These are phyloP conservation scores for Aspergillus sp. DNA, from an alignment of 2,329 filamentous ascomycete genomes.

Conservation along the genomic window DNA sequence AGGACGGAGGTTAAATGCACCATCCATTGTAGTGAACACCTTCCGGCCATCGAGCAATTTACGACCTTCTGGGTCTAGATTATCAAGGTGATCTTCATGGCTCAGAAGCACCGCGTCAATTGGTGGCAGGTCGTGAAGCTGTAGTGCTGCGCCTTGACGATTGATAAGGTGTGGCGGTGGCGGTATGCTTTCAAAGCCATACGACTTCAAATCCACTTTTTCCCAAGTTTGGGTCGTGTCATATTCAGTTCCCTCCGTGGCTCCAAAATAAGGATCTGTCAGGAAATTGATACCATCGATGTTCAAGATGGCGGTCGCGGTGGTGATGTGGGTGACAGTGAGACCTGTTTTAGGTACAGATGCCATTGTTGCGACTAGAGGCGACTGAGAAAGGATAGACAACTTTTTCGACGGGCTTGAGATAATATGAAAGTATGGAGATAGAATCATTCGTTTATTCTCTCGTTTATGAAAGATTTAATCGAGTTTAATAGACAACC, in stretches of 20 bases:
- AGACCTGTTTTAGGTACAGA: no score
- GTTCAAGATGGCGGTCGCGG: constrained; percentile 44
- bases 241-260: constrained; percentile 14
- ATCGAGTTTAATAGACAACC: no score
- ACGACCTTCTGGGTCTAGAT: constrained; percentile 7
- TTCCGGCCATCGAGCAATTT: constrained; percentile 6
- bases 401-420: no score
- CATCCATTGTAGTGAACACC: constrained; percentile 8
- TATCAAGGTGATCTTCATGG: constrained; percentile 8
- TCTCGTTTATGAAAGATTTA: no score
- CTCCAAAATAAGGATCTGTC: constrained; percentile 43
- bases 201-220: no score
- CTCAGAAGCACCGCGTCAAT: constrained; percentile 8
- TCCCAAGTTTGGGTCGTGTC: no score
- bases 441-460: no score
- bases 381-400: no score
- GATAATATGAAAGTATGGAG: no score
- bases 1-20: constrained; percentile 4
- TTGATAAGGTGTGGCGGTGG: constrained; percentile 1
- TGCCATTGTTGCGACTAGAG: no score
- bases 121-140: constrained; percentile 5
- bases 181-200: constrained; percentile 3
- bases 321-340: constrained; percentile 31
- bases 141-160: constrained; percentile 1
- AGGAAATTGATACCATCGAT: constrained; percentile 39